Percentiles rank a stretch among this genome's conserved stretches.
These are phyloP conservation scores for Bipolaris bicolor DNA, from an alignment of 2,329 filamentous ascomycete species.

Conservation along the genomic window DNA sequence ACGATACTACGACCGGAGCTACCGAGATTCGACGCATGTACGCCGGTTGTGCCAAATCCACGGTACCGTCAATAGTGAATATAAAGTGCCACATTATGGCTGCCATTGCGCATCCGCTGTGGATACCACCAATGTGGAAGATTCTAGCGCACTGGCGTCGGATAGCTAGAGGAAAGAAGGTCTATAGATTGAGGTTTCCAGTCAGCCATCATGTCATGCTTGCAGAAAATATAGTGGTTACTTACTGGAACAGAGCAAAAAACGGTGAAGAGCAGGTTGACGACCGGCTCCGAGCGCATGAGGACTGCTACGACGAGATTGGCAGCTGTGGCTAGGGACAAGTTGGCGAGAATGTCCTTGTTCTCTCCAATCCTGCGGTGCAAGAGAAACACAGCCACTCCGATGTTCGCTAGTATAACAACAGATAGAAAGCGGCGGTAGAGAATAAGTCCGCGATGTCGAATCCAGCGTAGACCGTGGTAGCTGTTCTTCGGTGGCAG, in stretches of 20 bases:
- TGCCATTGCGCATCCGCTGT: slow-evolving; percentile 45
- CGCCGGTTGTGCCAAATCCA: slow-evolving; percentile 37
- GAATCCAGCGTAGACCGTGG: slow-evolving; percentile 41
- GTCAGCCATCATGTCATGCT: background rate
- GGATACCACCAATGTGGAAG: slow-evolving; percentile 48
- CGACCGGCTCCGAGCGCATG: slow-evolving; percentile 45
- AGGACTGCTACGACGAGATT: slow-evolving; percentile 45
- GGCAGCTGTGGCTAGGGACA: slow-evolving; percentile 45
- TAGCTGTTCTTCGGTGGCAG: slow-evolving; percentile 38
- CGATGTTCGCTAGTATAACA: slow-evolving; percentile 35
- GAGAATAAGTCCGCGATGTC: slow-evolving; percentile 40
- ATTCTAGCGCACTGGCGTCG: slow-evolving; percentile 43
- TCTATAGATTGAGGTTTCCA: background rate
- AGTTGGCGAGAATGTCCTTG: slow-evolving; percentile 30
- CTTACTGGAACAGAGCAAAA: slow-evolving; percentile 44
- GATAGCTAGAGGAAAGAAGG: slow-evolving; percentile 35
- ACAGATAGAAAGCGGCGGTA: slow-evolving; percentile 42
- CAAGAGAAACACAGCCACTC: slow-evolving; percentile 32
- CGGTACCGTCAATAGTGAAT: slow-evolving; percentile 48
- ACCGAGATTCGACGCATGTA: slow-evolving; percentile 23
- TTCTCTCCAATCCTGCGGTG: slow-evolving; percentile 26
- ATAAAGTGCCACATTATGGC: slow-evolving; percentile 53
- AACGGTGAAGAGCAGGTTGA: slow-evolving; percentile 45
- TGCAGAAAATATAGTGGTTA: background rate
- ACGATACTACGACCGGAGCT: slow-evolving; percentile 37